phyloP scores from a whole-genome alignment of 345 rosid genomes.

The Rhizophora apiculata region DNA sequence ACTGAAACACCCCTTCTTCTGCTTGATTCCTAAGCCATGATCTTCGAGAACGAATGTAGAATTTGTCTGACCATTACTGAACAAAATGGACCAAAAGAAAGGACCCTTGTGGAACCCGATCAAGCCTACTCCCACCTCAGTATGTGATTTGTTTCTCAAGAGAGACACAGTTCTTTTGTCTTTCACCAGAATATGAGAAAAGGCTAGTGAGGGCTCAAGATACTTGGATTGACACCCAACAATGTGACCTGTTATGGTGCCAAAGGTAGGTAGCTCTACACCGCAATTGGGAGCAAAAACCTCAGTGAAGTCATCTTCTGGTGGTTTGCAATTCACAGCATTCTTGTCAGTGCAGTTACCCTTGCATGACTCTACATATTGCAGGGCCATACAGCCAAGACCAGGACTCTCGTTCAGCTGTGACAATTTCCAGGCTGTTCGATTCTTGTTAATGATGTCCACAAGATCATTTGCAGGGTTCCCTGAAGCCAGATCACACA shows the following conservation, averaged over 20 bases:
- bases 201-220: slow-evolving; percentile 49
- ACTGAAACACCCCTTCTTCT: slow-evolving; percentile 73
- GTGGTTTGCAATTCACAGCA: slow-evolving; percentile 53
- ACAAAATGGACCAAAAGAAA: slow-evolving; percentile 70
- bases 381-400: slow-evolving; percentile 87
- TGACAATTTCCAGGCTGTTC: slow-evolving; percentile 58
- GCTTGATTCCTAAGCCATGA: slow-evolving; percentile 71
- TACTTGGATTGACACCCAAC: slow-evolving; percentile 71
- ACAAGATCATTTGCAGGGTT: slow-evolving; percentile 78
- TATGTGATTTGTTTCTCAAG: slow-evolving; percentile 59
- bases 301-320: slow-evolving; percentile 73
- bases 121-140: slow-evolving; percentile 72
- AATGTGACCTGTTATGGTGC: slow-evolving; percentile 69
- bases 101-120: slow-evolving; percentile 55
- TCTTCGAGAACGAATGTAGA: slow-evolving; percentile 71
- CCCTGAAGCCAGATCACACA: slow-evolving; percentile 32
- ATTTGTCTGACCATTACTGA: slow-evolving; percentile 52
- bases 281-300: slow-evolving; percentile 84
- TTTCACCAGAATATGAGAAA: slow-evolving; percentile 55
- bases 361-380: slow-evolving; percentile 65
- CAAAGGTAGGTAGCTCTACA: slow-evolving; percentile 72
- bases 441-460: slow-evolving; percentile 64
- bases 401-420: slow-evolving; percentile 68
- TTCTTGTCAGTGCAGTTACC: slow-evolving; percentile 55
- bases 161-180: slow-evolving; percentile 47